phyloP scores from a whole-genome alignment of 2,329 filamentous ascomycete genomes.

The Thyridium curvatum region DNA sequence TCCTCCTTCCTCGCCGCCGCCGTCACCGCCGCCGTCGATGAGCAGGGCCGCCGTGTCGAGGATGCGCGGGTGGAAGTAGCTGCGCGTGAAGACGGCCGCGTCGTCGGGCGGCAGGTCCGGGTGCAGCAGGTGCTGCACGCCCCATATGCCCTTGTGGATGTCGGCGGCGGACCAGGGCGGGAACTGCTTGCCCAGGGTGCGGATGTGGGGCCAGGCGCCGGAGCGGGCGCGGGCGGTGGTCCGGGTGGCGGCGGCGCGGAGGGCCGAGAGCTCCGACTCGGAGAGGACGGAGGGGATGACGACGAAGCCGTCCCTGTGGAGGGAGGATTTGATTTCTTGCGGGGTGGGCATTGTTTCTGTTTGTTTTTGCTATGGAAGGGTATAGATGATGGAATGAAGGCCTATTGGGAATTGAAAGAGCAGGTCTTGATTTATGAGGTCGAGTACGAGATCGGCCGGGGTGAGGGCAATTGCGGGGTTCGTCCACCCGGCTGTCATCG shows the following conservation, averaged over 20 bases:
- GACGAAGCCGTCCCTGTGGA: conserved; percentile 71
- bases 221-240: conserved; percentile 56
- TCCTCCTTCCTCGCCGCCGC: conserved; percentile 5
- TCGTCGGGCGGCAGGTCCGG: conserved; percentile 49
- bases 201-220: conserved; percentile 76
- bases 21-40: conserved; percentile 21
- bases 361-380: neutral
- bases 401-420: no score
- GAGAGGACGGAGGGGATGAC: conserved; percentile 60
- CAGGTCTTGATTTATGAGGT: no score
- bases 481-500: neutral
- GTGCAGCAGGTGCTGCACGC: conserved; percentile 79
- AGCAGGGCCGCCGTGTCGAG: no score
- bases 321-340: conserved; percentile 29
- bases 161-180: conserved; percentile 65
- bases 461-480: neutral
- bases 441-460: no score
- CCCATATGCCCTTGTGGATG: conserved; percentile 68
- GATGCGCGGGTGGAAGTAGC: no score
- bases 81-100: no score
- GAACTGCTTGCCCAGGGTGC: conserved; percentile 85
- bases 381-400: no score
- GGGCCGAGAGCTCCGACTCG: conserved; percentile 43
- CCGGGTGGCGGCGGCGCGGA: conserved; percentile 53
- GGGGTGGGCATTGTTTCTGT: conserved; percentile 19